phyloP scores from a whole-genome alignment of 2,329 filamentous ascomycete species.

The Colletotrichum caudatum region DNA sequence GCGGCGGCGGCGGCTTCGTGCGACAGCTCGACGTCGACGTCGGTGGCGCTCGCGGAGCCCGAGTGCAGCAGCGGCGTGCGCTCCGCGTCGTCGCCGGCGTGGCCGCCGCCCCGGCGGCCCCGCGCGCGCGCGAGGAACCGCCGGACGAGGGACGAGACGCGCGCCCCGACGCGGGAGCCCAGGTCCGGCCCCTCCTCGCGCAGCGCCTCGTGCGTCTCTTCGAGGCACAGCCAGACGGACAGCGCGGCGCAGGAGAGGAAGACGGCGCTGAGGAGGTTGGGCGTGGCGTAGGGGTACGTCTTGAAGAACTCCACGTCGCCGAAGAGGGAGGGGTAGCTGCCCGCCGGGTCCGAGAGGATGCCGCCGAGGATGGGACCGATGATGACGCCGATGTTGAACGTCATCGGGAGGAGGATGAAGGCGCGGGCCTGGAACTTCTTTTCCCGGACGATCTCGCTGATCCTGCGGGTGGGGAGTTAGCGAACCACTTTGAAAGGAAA shows the following conservation, averaged over 20 bases:
- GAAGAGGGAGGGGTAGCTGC: conserved; percentile 68
- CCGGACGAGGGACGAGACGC: conserved; percentile 49
- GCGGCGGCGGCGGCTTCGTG: conserved; percentile 35
- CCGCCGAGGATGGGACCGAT: conserved; percentile 70
- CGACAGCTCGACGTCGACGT: conserved; percentile 48
- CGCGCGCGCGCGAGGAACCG: conserved; percentile 42
- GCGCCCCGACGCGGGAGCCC: conserved; percentile 56
- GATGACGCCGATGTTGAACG: conserved; percentile 61
- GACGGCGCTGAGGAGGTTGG: conserved; percentile 64
- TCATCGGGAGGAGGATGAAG: conserved; percentile 61
- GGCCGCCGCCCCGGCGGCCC: conserved; percentile 11
- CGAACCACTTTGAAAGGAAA: too few species aligned
- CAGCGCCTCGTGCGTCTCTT: conserved; percentile 64
- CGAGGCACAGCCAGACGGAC: conserved; percentile 62
- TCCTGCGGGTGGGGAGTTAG: conserved; percentile 40
- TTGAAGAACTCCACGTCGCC: conserved; percentile 60
- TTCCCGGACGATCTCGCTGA: conserved; percentile 62
- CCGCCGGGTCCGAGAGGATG: conserved; percentile 74
- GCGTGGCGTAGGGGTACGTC: conserved; percentile 65
- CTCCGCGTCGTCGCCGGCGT: conserved; percentile 32
- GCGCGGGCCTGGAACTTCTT: conserved; percentile 62
- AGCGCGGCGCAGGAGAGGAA: conserved; percentile 59
- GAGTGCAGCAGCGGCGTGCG: conserved; percentile 55
- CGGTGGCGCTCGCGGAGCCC: conserved; percentile 45
- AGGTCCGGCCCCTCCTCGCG: conserved; percentile 54